A percentile compares a stretch with the other conserved stretches of the same genome.
Conservation (phyloP, 1,284 basidiomycete species). For the Marasmius fiardii region DNA sequence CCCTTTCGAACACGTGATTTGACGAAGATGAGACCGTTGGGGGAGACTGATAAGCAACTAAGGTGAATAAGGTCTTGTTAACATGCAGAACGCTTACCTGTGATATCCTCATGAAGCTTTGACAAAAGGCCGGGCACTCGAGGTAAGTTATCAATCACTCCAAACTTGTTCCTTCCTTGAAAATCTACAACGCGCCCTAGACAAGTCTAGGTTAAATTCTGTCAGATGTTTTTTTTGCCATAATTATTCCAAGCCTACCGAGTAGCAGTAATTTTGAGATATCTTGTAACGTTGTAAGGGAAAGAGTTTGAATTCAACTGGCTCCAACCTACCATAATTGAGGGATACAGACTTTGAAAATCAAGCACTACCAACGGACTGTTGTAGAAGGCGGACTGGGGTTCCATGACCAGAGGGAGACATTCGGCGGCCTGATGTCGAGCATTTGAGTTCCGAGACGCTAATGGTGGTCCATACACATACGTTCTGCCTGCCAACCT, state of each 20-base stretch:
- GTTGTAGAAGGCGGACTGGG: conserved; percentile 88
- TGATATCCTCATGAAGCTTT: conserved; percentile 71
- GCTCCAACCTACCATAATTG: conserved; percentile 97
- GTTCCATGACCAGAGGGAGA: conserved; percentile 94
- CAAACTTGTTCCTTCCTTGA: conserved; percentile 87
- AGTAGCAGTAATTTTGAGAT: conserved; percentile 77
- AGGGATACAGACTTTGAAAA: conserved; percentile 95
- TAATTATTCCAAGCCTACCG: conserved; percentile 24
- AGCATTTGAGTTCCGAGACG: neutral
- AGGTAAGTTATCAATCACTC: conserved; percentile 72
- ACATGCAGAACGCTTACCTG: conserved; percentile 41
- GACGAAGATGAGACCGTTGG: conserved; percentile 94
- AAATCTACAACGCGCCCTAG: conserved; percentile 86
- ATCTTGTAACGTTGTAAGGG: neutral
- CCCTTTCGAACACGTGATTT: conserved; percentile 84
- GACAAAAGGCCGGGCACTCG: conserved; percentile 57
- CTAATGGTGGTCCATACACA: conserved; percentile 81
- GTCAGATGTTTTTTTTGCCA: neutral
- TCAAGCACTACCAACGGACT: conserved; percentile 92
- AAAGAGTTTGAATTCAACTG: too few relatives aligned
- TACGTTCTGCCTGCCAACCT: conserved; percentile 94
- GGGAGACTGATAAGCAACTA: conserved; percentile 61
- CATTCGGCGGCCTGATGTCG: conserved; percentile 76
- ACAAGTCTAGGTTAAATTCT: conserved; percentile 53
- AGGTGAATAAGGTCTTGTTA: neutral